Percentiles rank a stretch among this genome's conserved stretches.
These are phyloP conservation scores for Copromyces sp. DNA, from an alignment of 495 filamentous ascomycete genomes.

Conservation along the genomic window DNA sequence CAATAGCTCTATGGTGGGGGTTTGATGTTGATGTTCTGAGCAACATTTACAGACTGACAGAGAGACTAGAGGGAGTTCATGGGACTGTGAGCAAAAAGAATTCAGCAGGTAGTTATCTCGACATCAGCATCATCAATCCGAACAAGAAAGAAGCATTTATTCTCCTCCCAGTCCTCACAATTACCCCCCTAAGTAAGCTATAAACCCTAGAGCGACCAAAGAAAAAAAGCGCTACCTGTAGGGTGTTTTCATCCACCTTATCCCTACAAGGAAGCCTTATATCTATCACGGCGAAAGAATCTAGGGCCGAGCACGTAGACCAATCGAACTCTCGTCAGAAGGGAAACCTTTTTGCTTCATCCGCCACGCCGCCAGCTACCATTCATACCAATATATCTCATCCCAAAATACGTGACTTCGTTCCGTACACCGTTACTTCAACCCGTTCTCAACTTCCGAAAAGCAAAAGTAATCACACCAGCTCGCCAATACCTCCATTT, in stretches of 20 bases:
- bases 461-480: neutral
- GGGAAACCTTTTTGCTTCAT: neutral
- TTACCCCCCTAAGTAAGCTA: neutral
- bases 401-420: neutral
- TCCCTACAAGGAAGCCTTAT: neutral
- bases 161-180: neutral
- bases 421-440: neutral
- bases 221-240: neutral
- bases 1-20: neutral
- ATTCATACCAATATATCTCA: neutral
- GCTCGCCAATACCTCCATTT: neutral
- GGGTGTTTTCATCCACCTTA: neutral
- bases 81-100: no score
- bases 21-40: neutral
- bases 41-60: no score
- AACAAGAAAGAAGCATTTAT: neutral
- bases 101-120: no score
- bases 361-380: neutral
- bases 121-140: no score
- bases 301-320: neutral
- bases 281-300: neutral
- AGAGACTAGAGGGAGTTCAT: no score
- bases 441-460: neutral
- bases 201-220: slow-evolving; percentile 7
- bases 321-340: neutral